These are phyloP conservation scores for Phaeosphaeria sp. DNA, from an alignment of 2,329 filamentous ascomycete genomes.

Conservation along the genomic window DNA sequence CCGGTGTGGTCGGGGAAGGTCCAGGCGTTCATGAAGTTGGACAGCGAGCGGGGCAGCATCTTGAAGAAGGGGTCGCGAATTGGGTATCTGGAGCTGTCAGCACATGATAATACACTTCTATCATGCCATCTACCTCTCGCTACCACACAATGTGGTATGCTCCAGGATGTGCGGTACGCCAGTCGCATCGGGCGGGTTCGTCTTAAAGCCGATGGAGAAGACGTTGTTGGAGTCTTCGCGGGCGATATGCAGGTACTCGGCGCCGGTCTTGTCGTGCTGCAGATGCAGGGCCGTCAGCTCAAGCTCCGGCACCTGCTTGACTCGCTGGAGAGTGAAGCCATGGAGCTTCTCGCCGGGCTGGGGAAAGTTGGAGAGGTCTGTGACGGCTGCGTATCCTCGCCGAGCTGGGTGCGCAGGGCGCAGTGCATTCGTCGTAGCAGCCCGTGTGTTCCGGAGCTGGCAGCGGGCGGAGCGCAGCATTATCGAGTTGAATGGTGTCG, in stretches of 20 bases:
- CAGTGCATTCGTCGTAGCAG: conserved; percentile 12
- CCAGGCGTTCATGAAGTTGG: conserved; percentile 99
- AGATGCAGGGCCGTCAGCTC: conserved; percentile 90
- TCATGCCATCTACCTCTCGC: conserved; percentile 72
- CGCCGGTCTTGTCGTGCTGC: conserved; percentile 92
- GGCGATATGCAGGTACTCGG: conserved; percentile 94
- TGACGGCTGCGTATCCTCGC: conserved; percentile 68
- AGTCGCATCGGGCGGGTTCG: conserved; percentile 94
- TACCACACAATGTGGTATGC: conserved; percentile 95
- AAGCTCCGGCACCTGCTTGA: conserved; percentile 92
- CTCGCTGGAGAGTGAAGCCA: conserved; percentile 88
- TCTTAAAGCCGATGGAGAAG: conserved; percentile 99
- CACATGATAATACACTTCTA: background rate
- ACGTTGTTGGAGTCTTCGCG: conserved; percentile 98
- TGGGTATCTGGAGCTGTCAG: conserved; percentile 71
- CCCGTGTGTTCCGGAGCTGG: conserved; percentile 32
- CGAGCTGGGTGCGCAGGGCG: conserved; percentile 18
- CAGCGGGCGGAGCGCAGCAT: conserved; percentile 49
- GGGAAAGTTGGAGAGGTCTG: conserved; percentile 77
- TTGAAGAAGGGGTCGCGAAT: conserved; percentile 99
- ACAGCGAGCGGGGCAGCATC: conserved; percentile 97
- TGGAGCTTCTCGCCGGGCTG: conserved; percentile 84
- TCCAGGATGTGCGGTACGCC: conserved; percentile 97
- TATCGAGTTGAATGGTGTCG: conserved; percentile 10
- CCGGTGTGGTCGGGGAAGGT: conserved; percentile 96